A percentile compares a stretch with the other conserved stretches of the same genome.
Conservation (phyloP, 345 rosid genomes). For the Salix exigua region DNA sequence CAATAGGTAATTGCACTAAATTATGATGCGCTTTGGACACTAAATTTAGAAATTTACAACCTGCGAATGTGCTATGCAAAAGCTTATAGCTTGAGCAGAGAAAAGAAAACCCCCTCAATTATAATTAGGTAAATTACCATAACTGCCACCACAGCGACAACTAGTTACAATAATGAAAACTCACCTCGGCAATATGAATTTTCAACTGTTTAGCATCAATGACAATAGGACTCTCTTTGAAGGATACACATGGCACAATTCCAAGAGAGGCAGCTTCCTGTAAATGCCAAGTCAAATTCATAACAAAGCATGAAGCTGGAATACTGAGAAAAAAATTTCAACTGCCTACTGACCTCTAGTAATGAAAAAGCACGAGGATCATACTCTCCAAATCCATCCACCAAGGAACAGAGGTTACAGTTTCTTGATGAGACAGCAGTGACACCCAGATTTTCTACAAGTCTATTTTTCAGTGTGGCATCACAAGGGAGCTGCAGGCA, state of each 20-base stretch:
- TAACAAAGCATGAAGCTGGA: background rate
- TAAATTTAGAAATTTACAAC: constrained; percentile 24
- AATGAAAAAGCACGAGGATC: constrained; percentile 91
- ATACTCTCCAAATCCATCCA: constrained; percentile 94
- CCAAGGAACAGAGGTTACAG: constrained; percentile 55
- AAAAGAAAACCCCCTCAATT: background rate
- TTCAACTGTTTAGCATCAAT: constrained; percentile 60
- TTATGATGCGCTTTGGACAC: background rate
- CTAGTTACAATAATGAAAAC: background rate
- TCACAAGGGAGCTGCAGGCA: constrained; percentile 79
- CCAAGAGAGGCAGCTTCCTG: constrained; percentile 87
- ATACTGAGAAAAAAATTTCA: constrained; percentile 13
- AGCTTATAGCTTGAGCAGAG: background rate
- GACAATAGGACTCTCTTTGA: constrained; percentile 52
- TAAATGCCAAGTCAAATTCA: constrained; percentile 3
- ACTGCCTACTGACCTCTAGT: constrained; percentile 57
- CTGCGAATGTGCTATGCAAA: constrained; percentile 57
- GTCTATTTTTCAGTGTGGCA: constrained; percentile 53
- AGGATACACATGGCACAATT: constrained; percentile 58
- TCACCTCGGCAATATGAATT: constrained; percentile 60
- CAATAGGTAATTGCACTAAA: background rate
- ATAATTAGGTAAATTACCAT: background rate
- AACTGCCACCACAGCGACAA: background rate
- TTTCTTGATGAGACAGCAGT: constrained; percentile 42
- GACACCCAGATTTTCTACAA: constrained; percentile 64